Percentiles rank a stretch among this genome's conserved stretches.
Conservation (phyloP, 75 land plant genomes). For the Pinus albicaulis region DNA sequence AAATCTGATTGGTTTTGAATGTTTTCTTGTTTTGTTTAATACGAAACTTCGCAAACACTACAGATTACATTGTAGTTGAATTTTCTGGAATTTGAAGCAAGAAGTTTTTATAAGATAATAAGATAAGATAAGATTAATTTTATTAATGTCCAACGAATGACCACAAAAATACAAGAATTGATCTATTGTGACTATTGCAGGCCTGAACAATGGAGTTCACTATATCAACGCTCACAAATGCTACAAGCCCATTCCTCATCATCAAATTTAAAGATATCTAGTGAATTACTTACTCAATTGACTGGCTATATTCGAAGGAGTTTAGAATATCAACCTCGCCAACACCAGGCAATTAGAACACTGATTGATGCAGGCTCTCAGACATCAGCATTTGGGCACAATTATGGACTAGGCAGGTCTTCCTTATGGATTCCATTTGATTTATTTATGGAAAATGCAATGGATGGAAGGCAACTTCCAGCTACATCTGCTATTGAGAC, state of each 20-base stretch:
- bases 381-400: constrained; percentile 41
- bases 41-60: neutral
- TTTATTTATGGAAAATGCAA: constrained; percentile 69
- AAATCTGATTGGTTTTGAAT: neutral
- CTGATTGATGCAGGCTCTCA: constrained; percentile 37
- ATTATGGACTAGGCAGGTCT: constrained; percentile 52
- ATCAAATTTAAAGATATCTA: constrained; percentile 31
- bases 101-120: neutral
- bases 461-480: constrained; percentile 68
- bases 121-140: no score
- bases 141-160: no score
- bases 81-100: neutral
- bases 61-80: neutral
- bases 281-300: constrained; percentile 48
- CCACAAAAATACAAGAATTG: neutral
- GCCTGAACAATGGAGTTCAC: constrained; percentile 61
- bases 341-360: constrained; percentile 32
- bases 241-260: constrained; percentile 59
- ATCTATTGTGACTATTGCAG: constrained; percentile 20
- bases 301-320: constrained; percentile 25
- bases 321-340: constrained; percentile 37
- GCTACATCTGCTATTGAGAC: constrained; percentile 68
- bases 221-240: constrained; percentile 38
- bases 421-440: constrained; percentile 90
- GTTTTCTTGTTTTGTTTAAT: neutral